Evolutionary conservation across 805 yeast species (phyloP).

Genomic region (Nakazawaea molendinolei): DNA sequence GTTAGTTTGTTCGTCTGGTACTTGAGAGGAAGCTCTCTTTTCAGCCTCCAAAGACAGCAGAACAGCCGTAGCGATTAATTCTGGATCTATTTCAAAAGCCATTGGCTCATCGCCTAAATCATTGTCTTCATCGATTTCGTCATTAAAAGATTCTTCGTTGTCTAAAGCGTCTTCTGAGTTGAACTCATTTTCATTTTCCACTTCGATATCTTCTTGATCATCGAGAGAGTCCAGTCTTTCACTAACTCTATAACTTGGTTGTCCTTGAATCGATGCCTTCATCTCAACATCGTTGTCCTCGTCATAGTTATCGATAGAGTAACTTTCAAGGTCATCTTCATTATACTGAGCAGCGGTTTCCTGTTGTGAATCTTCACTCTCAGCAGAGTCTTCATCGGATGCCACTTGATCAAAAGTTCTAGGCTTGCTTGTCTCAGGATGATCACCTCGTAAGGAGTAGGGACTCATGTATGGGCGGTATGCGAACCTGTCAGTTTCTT

Average conservation of each 20-base stretch:
- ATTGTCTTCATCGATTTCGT: constrained; percentile 2
- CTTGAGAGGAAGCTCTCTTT: not conserved
- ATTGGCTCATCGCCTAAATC: not conserved
- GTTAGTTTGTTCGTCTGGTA: too few species aligned
- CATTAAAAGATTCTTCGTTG: not conserved
- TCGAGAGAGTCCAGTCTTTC: too few species aligned
- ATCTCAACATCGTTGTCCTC: too few species aligned
- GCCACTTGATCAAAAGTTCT: too few species aligned
- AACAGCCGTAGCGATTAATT: constrained; percentile 9
- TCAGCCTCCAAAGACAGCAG: constrained; percentile 5
- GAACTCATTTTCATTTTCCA: constrained; percentile 6
- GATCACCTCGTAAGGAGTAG: too few species aligned
- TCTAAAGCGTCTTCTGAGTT: constrained; percentile 1
- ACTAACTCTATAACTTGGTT: too few species aligned
- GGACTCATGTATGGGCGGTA: not conserved
- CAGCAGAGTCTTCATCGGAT: not conserved
- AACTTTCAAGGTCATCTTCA: constrained; percentile 14
- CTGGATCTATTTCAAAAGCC: constrained; percentile 9
- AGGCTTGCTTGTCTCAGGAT: too few species aligned
- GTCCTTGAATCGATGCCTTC: too few species aligned
- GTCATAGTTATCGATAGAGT: not conserved
- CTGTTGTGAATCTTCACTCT: not conserved
- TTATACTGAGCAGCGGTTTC: too few species aligned
- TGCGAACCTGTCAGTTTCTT: not conserved
- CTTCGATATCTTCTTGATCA: not conserved